These are phyloP conservation scores for Hypomontagnella submonticulosa DNA, from an alignment of 495 filamentous ascomycete genomes.

Conservation along the genomic window DNA sequence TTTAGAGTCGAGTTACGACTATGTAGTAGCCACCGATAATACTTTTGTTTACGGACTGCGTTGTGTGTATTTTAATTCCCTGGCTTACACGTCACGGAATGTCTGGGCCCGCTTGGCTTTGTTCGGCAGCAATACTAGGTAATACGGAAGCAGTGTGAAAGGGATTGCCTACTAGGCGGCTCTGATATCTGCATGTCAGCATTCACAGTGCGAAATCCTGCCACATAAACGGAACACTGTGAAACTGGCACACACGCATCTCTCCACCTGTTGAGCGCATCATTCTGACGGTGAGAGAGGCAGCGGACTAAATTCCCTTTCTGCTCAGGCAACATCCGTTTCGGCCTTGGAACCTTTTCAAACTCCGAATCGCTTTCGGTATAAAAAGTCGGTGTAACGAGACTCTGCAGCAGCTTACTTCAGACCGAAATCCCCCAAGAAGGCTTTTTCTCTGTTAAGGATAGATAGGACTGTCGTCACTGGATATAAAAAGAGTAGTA, in stretches of 20 bases:
- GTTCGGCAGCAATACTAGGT: slow-evolving; percentile 33
- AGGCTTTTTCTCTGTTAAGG: slow-evolving; percentile 2
- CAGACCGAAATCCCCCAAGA: slow-evolving; percentile 33
- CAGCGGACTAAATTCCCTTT: slow-evolving; percentile 30
- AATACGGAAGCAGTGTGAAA: slow-evolving; percentile 23
- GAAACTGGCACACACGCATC: slow-evolving; percentile 29
- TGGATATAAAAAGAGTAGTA: slow-evolving; percentile 32
- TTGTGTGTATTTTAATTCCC: slow-evolving; percentile 19
- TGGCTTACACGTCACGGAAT: slow-evolving; percentile 42
- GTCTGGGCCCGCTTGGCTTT: slow-evolving; percentile 33
- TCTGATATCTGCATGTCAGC: slow-evolving; percentile 46
- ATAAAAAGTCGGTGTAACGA: slow-evolving; percentile 43
- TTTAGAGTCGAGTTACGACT: no score
- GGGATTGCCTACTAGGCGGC: slow-evolving; percentile 34
- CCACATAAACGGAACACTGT: slow-evolving; percentile 37
- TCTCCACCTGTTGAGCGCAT: slow-evolving; percentile 28
- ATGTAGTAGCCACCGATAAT: no score
- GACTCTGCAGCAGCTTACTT: slow-evolving; percentile 27
- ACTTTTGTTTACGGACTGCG: slow-evolving; percentile 7
- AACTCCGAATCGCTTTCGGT: slow-evolving; percentile 27
- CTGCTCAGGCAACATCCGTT: slow-evolving; percentile 28
- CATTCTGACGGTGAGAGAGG: slow-evolving; percentile 44
- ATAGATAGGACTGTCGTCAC: slow-evolving; percentile 27
- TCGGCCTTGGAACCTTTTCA: slow-evolving; percentile 15
- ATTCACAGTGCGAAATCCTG: slow-evolving; percentile 35